These are phyloP conservation scores for Gonium pectorale DNA, from an alignment of 139 green algal species.

Conservation along the genomic window DNA sequence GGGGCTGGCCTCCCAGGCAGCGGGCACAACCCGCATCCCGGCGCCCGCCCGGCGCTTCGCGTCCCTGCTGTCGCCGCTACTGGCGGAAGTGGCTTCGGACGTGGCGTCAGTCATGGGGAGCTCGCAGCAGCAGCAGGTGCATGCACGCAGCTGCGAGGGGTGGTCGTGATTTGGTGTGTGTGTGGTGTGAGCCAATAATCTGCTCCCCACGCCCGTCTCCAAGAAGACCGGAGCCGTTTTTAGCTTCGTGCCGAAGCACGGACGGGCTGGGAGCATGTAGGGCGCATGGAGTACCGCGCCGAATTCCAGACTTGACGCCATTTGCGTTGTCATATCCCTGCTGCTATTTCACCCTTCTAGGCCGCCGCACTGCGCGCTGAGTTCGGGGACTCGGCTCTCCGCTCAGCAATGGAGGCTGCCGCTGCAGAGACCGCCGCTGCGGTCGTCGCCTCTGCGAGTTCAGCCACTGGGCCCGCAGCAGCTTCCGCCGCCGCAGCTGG, in stretches of 20 bases:
- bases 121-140: not conserved
- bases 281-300: no score
- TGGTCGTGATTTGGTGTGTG: no score
- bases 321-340: no score
- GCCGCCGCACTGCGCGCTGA: conserved; percentile 5
- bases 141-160: no score
- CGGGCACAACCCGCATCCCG: not conserved
- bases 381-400: conserved; percentile 17
- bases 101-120: conserved; percentile 39
- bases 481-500: not conserved
- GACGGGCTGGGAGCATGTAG: no score
- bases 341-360: not conserved
- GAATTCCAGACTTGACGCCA: no score
- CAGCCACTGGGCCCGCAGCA: not conserved
- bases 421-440: not conserved
- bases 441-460: not conserved
- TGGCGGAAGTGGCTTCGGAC: conserved; percentile 48
- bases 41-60: not conserved
- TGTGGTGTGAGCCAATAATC: no score
- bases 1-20: no score
- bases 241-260: no score
- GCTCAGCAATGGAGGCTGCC: not conserved
- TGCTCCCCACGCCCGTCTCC: no score
- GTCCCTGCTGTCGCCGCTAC: conserved; percentile 6
- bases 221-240: no score